These are phyloP conservation scores for Umbelopsis sp. DNA, from an alignment of 192 early-diverging fungal genomes.

Conservation along the genomic window DNA sequence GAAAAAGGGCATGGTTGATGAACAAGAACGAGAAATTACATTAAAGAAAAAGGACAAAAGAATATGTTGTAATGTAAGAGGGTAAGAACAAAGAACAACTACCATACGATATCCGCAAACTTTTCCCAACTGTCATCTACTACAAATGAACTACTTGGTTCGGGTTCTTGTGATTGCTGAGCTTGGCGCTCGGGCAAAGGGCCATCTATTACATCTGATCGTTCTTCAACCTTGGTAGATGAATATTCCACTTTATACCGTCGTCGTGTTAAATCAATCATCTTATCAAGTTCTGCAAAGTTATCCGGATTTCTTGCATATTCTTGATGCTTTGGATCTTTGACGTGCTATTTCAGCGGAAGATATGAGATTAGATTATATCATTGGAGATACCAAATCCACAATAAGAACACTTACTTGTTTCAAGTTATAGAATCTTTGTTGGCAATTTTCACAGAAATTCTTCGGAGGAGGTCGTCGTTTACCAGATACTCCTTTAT, in stretches of 20 bases:
- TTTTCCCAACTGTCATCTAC: conserved; percentile 14
- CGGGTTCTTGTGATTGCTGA: conserved; percentile 4
- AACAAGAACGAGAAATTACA: neutral
- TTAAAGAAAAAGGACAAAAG: neutral
- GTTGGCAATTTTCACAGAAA: conserved; percentile 4
- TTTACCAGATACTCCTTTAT: neutral
- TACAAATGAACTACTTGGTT: conserved; percentile 2
- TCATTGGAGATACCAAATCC: neutral
- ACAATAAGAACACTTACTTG: neutral
- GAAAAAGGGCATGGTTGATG: neutral
- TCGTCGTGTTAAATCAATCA: conserved; percentile 6
- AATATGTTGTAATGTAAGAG: neutral
- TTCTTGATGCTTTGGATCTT: neutral
- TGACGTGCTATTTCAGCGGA: neutral
- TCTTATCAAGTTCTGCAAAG: conserved; percentile 11
- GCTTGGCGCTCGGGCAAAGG: neutral
- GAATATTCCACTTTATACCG: neutral
- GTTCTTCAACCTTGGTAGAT: neutral
- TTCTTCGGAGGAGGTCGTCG: neutral
- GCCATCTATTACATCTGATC: conserved; percentile 9
- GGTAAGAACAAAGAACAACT: neutral
- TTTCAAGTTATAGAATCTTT: conserved; percentile 7
- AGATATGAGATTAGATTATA: neutral
- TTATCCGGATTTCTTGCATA: neutral
- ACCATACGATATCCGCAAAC: conserved; percentile 16